These are phyloP conservation scores for Gigaspora rosea DNA, from an alignment of 192 early-diverging fungal genomes.

Conservation along the genomic window DNA sequence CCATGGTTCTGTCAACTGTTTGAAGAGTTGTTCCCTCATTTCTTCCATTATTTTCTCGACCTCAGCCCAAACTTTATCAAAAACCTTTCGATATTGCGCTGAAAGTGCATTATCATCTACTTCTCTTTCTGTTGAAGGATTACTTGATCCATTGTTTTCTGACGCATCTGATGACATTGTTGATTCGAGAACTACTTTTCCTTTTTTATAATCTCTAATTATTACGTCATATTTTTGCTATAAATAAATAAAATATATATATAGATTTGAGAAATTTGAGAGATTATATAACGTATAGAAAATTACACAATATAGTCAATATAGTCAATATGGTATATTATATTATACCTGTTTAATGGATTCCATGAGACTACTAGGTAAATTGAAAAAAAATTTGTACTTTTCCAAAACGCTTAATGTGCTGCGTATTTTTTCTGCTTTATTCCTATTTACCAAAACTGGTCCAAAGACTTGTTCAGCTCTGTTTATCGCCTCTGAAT, in stretches of 20 bases:
- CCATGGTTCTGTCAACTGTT: slow-evolving; percentile 75
- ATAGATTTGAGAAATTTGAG: not conserved
- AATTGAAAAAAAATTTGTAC: slow-evolving; percentile 96
- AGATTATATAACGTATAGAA: slow-evolving; percentile 55
- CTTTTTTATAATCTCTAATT: slow-evolving; percentile 96
- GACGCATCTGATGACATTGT: slow-evolving; percentile 38
- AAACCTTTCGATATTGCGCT: slow-evolving; percentile 65
- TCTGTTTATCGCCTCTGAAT: slow-evolving; percentile 57
- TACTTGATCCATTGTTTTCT: slow-evolving; percentile 24
- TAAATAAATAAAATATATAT: slow-evolving; percentile 10
- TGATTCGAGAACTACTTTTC: slow-evolving; percentile 61
- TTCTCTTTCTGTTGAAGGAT: slow-evolving; percentile 18
- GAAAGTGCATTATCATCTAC: slow-evolving; percentile 33
- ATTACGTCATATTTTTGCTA: slow-evolving; percentile 85
- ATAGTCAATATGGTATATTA: too few species aligned
- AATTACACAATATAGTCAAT: slow-evolving; percentile 46
- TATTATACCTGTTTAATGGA: slow-evolving; percentile 72
- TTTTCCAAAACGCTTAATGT: slow-evolving; percentile 91
- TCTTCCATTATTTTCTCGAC: slow-evolving; percentile 80
- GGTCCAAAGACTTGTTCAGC: slow-evolving; percentile 87
- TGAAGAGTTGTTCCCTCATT: slow-evolving; percentile 73
- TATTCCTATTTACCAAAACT: slow-evolving; percentile 78
- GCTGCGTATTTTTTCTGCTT: slow-evolving; percentile 87
- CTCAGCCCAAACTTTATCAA: slow-evolving; percentile 94
- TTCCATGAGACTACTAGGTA: slow-evolving; percentile 86